Percentiles rank a stretch among this genome's conserved stretches.
phyloP scores from a whole-genome alignment of 1,284 basidiomycete species.

The Heterobasidion parviporum region DNA sequence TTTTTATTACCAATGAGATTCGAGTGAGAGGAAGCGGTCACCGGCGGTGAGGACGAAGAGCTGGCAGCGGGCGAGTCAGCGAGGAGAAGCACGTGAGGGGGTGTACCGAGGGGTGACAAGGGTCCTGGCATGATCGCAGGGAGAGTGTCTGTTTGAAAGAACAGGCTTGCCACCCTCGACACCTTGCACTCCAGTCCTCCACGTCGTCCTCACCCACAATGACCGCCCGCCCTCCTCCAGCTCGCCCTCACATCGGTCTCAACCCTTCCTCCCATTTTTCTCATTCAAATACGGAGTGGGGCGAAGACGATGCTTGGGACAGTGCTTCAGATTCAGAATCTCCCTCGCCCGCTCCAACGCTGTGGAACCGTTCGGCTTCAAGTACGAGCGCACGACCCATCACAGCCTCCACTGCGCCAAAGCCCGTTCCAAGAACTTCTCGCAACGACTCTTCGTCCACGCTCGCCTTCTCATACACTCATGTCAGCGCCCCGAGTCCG shows the following conservation, averaged over 20 bases:
- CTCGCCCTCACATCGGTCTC: slow-evolving; percentile 67
- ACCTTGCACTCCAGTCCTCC: neutral
- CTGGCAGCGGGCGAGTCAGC: no score
- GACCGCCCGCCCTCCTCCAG: slow-evolving; percentile 63
- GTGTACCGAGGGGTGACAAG: no score
- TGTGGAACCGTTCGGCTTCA: slow-evolving; percentile 35
- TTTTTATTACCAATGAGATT: no score
- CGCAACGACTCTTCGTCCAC: slow-evolving; percentile 53
- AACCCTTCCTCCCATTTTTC: slow-evolving; percentile 45
- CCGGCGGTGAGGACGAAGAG: no score
- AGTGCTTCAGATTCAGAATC: slow-evolving; percentile 78
- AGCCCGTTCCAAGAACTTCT: slow-evolving; percentile 42
- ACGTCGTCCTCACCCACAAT: slow-evolving; percentile 27
- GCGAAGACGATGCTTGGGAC: slow-evolving; percentile 87
- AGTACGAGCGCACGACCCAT: slow-evolving; percentile 21
- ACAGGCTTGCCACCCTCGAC: no score
- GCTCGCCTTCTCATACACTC: slow-evolving; percentile 75
- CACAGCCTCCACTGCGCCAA: slow-evolving; percentile 41
- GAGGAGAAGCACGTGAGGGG: no score
- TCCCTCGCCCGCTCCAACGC: slow-evolving; percentile 30
- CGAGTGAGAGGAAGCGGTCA: no score
- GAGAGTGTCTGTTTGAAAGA: no score
- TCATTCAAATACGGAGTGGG: slow-evolving; percentile 48
- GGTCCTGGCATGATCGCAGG: no score
- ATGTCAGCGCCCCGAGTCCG: slow-evolving; percentile 67